Percentiles rank a stretch among this genome's conserved stretches.
Evolutionary conservation across 805 yeast species (phyloP).

Genomic region (Ogataea paraovalis): DNA sequence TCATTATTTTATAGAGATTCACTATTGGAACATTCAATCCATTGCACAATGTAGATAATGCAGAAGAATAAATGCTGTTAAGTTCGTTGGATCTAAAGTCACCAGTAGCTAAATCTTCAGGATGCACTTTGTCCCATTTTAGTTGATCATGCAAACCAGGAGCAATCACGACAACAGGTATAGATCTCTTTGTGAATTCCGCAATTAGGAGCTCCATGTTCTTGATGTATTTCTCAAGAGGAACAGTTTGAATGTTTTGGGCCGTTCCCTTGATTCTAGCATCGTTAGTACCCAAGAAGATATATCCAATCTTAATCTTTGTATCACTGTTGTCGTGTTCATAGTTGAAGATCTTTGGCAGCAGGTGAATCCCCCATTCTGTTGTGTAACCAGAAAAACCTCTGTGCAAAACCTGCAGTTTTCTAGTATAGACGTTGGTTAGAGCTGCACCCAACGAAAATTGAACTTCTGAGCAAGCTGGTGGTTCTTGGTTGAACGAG

Average conservation of each 20-base stretch:
- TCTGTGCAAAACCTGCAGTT: slow-evolving; percentile 63
- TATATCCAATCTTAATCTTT: slow-evolving; percentile 39
- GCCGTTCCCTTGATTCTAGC: slow-evolving; percentile 33
- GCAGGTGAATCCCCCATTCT: slow-evolving; percentile 49
- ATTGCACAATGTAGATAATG: slow-evolving; percentile 42
- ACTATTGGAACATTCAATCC: slow-evolving; percentile 52
- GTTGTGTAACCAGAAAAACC: slow-evolving; percentile 80
- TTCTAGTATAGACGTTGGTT: slow-evolving; percentile 46
- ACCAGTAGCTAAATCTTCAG: slow-evolving; percentile 36
- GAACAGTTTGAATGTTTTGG: slow-evolving; percentile 41
- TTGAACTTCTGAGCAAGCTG: slow-evolving; percentile 6
- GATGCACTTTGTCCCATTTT: slow-evolving; percentile 34
- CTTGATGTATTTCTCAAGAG: slow-evolving; percentile 41
- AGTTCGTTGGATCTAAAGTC: slow-evolving; percentile 42
- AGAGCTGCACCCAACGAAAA: slow-evolving; percentile 31
- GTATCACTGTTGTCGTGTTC: slow-evolving; percentile 38
- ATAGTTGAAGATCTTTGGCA: slow-evolving; percentile 46
- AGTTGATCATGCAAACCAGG: slow-evolving; percentile 55
- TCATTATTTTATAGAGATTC: slow-evolving; percentile 42
- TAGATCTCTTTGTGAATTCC: slow-evolving; percentile 36
- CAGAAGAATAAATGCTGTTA: slow-evolving; percentile 48
- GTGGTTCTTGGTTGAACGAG: slow-evolving; percentile 22
- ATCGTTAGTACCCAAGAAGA: slow-evolving; percentile 85
- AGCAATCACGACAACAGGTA: slow-evolving; percentile 55
- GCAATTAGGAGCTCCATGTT: slow-evolving; percentile 46